Percentiles rank a stretch among this genome's conserved stretches.
phyloP scores from a whole-genome alignment of 148 eudicot species.

The Chenopodium suecicum region DNA sequence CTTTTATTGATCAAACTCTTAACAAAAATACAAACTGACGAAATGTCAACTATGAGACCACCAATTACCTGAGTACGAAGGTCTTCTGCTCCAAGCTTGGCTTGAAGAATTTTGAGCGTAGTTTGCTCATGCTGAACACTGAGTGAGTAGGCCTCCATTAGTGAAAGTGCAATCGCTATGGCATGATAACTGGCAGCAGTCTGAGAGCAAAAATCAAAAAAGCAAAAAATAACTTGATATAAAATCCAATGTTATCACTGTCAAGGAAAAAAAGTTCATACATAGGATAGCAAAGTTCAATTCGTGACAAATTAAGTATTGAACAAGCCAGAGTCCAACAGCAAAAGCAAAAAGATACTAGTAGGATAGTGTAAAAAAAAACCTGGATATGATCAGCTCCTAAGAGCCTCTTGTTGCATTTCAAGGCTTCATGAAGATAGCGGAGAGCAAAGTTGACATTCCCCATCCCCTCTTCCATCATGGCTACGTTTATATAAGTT shows the following conservation, averaged over 20 bases:
- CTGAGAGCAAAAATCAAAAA: constrained; percentile 33
- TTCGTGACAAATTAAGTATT: not conserved
- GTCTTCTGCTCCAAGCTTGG: constrained; percentile 91
- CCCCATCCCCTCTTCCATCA: constrained; percentile 99
- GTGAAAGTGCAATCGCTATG: constrained; percentile 96
- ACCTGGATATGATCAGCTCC: constrained; percentile 99
- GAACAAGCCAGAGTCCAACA: not conserved
- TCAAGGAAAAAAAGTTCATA: too few species aligned
- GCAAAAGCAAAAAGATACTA: constrained; percentile 17
- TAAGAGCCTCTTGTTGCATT: constrained; percentile 85
- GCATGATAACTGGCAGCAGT: constrained; percentile 99
- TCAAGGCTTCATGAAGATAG: constrained; percentile 98
- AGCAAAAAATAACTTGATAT: too few species aligned
- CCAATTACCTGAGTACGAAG: constrained; percentile 88
- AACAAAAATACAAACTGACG: not conserved
- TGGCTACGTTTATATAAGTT: constrained; percentile 94
- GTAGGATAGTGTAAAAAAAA: constrained; percentile 13
- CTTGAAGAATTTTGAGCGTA: constrained; percentile 89
- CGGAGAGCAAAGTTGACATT: constrained; percentile 94
- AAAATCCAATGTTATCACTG: too few species aligned
- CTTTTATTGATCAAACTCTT: not conserved
- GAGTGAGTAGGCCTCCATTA: constrained; percentile 98
- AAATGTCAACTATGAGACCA: not conserved
- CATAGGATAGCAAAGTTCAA: not conserved
- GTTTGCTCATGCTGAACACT: constrained; percentile 99